phyloP scores from a whole-genome alignment of 169 alveolate genomes.

The Amoebophrya sp. region DNA sequence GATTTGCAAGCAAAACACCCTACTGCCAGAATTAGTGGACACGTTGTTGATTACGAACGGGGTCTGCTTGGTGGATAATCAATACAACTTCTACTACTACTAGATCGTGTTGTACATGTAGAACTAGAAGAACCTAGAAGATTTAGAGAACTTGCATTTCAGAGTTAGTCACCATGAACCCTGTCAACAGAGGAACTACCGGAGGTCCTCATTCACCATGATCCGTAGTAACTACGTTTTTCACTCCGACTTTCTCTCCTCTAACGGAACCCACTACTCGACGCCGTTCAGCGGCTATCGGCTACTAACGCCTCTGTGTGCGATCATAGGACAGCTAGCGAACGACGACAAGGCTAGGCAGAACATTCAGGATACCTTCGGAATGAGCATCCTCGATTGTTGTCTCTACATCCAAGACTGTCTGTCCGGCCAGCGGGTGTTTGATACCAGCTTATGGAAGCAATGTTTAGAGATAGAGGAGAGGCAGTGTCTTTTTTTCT shows the following conservation, averaged over 20 bases:
- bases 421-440: neutral
- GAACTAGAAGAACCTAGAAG: too few relatives aligned
- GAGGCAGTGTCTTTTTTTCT: too few relatives aligned
- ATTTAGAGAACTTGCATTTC: too few relatives aligned
- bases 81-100: too few relatives aligned
- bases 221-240: too few relatives aligned
- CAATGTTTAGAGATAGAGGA: neutral
- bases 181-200: too few relatives aligned
- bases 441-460: neutral
- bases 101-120: too few relatives aligned
- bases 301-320: neutral
- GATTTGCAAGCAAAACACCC: neutral
- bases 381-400: neutral
- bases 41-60: neutral
- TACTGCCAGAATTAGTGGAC: neutral
- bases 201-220: too few relatives aligned
- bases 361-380: neutral
- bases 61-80: too few relatives aligned
- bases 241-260: too few relatives aligned
- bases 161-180: too few relatives aligned
- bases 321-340: neutral
- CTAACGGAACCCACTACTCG: slow-evolving; percentile 23
- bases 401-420: neutral
- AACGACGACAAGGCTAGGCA: neutral
- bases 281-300: neutral